Percentiles rank a stretch among this genome's conserved stretches.
These are phyloP conservation scores for Stachybotrys elegans DNA, from an alignment of 2,329 filamentous ascomycete species.

Conservation along the genomic window DNA sequence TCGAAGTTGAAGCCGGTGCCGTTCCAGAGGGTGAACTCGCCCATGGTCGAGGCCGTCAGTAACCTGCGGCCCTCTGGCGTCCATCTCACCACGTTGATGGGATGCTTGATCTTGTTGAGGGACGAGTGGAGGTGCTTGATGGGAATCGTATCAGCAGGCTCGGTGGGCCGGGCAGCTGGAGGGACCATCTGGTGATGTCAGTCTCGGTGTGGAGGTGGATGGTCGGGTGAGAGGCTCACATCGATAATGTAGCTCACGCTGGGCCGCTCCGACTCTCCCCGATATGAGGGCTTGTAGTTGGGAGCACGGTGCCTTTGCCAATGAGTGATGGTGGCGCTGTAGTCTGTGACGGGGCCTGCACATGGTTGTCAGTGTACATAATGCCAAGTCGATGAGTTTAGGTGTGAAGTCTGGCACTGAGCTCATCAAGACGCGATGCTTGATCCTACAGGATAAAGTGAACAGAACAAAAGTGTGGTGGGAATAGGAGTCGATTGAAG, in stretches of 20 bases:
- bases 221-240: slow-evolving; percentile 43
- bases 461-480: neutral
- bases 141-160: slow-evolving; percentile 80
- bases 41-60: slow-evolving; percentile 89
- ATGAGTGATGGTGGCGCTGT: slow-evolving; percentile 82
- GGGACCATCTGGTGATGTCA: slow-evolving; percentile 66
- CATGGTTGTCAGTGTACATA: neutral
- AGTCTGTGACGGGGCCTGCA: slow-evolving; percentile 84
- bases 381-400: neutral
- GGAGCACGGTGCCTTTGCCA: slow-evolving; percentile 77
- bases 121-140: slow-evolving; percentile 98
- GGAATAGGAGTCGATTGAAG: too few species aligned
- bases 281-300: slow-evolving; percentile 65
- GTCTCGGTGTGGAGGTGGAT: slow-evolving; percentile 11
- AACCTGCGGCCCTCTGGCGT: slow-evolving; percentile 90
- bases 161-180: slow-evolving; percentile 68
- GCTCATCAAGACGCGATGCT: neutral
- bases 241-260: slow-evolving; percentile 87
- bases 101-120: slow-evolving; percentile 95
- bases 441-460: neutral
- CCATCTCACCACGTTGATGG: slow-evolving; percentile 95
- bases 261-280: slow-evolving; percentile 75
- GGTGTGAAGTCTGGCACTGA: too few species aligned
- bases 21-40: slow-evolving; percentile 98
- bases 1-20: slow-evolving; percentile 99